phyloP scores from a whole-genome alignment of 2,329 filamentous ascomycete genomes.

The Colletotrichum endophyticum region DNA sequence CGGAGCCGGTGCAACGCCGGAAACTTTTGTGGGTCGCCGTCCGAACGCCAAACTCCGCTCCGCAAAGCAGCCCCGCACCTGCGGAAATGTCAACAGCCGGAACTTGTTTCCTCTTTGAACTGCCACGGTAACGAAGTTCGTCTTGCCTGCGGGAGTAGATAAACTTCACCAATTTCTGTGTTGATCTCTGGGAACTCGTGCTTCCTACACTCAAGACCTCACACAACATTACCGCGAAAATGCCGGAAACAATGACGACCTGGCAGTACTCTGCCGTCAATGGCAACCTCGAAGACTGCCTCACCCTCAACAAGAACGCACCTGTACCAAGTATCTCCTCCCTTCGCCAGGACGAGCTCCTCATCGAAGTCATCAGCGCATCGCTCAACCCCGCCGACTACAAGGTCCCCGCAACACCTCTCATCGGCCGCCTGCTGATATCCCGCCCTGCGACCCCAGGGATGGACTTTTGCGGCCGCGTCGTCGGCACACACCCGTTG shows the following conservation, averaged over 20 bases:
- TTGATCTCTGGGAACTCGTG: rapidly evolving
- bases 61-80: neutral
- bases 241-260: neutral
- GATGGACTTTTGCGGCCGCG: constrained; percentile 55
- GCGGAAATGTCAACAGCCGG: neutral
- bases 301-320: neutral
- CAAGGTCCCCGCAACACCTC: constrained; percentile 45
- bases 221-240: neutral
- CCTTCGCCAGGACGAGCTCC: constrained; percentile 31
- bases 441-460: constrained; percentile 46
- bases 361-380: constrained; percentile 46
- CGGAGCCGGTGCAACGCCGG: neutral
- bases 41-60: neutral
- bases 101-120: neutral
- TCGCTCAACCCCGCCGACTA: constrained; percentile 54
- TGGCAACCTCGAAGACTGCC: neutral
- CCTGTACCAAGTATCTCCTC: neutral
- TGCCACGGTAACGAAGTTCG: neutral
- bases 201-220: neutral
- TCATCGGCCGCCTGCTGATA: constrained; percentile 34
- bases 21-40: neutral
- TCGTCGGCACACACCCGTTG: constrained; percentile 33
- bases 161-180: rapidly evolving
- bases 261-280: constrained; percentile 5
- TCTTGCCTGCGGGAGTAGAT: neutral